Conservation (phyloP, 2,329 filamentous ascomycete species). For the Cercospora nicotianae region DNA sequence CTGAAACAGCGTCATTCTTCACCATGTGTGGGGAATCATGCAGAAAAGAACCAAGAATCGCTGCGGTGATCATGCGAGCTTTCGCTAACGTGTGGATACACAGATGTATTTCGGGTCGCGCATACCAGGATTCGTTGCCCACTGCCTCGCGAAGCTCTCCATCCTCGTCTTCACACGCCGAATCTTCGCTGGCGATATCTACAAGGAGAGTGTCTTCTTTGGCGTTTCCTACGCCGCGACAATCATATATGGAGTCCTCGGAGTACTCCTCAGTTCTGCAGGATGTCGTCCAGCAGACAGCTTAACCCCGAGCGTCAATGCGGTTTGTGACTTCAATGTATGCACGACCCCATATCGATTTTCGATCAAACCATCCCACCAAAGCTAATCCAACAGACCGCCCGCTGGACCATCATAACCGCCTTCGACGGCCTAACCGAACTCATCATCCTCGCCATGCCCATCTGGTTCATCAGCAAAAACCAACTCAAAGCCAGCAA, state of each 20-base stretch:
- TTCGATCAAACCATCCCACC: too few species aligned
- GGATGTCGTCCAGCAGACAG: slow-evolving; percentile 23
- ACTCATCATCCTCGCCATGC: slow-evolving; percentile 28
- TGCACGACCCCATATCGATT: background rate
- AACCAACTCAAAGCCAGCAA: slow-evolving; percentile 29
- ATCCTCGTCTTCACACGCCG: slow-evolving; percentile 29
- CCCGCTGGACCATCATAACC: slow-evolving; percentile 26
- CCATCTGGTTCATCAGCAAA: slow-evolving; percentile 31
- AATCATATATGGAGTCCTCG: slow-evolving; percentile 23
- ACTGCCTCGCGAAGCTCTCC: slow-evolving; percentile 28
- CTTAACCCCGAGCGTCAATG: slow-evolving; percentile 20
- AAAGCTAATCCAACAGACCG: too few species aligned
- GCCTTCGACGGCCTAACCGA: slow-evolving; percentile 27
- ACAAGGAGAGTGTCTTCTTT: slow-evolving; percentile 28
- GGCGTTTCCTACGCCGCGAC: slow-evolving; percentile 20
- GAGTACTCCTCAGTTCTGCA: slow-evolving; percentile 27
- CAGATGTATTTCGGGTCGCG: slow-evolving; percentile 28
- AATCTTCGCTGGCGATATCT: slow-evolving; percentile 28
- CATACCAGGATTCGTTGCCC: slow-evolving; percentile 24
- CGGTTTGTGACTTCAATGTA: slow-evolving; percentile 29
- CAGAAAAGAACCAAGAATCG: background rate
- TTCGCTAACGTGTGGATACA: background rate
- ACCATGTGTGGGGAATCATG: background rate
- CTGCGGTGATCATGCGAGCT: background rate
- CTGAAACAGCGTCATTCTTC: background rate